These are phyloP conservation scores for Hortaea sp. DNA, from an alignment of 2,329 filamentous ascomycete species.

Conservation along the genomic window DNA sequence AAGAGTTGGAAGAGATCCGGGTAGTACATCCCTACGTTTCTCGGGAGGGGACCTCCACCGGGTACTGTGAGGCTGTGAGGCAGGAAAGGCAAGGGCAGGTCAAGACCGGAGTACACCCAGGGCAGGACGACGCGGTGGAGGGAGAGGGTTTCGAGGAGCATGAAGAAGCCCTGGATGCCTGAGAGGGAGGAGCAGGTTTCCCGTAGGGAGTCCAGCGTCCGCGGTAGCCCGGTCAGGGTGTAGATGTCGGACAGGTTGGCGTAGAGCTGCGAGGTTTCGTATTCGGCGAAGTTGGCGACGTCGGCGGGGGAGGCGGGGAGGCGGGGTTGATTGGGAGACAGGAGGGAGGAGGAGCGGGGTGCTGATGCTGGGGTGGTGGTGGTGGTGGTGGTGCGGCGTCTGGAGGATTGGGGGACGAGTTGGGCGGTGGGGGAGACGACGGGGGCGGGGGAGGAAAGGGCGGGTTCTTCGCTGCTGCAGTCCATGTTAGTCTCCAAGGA, in stretches of 20 bases:
- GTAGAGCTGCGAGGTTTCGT: slow-evolving; percentile 55
- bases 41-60: background rate
- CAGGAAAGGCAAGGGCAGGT: slow-evolving; percentile 35
- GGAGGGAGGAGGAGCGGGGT: background rate
- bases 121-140: slow-evolving; percentile 63
- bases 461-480: background rate
- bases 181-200: slow-evolving; percentile 62
- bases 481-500: no score
- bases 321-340: background rate
- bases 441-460: background rate
- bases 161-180: slow-evolving; percentile 58
- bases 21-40: slow-evolving; percentile 28
- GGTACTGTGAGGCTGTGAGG: background rate
- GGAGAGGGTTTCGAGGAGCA: slow-evolving; percentile 59
- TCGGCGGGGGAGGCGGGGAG: slow-evolving; percentile 59
- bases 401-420: background rate
- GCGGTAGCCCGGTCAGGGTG: slow-evolving; percentile 55
- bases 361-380: background rate
- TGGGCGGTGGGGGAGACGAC: background rate
- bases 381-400: background rate
- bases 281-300: slow-evolving; percentile 67
- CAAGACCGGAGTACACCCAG: slow-evolving; percentile 60
- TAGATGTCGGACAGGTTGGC: slow-evolving; percentile 55
- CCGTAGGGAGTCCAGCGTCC: slow-evolving; percentile 55
- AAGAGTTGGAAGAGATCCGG: slow-evolving; percentile 75